Base-by-base conservation (phyloP, 2,329 filamentous ascomycete genomes). In the Sporothrix euskadiensis region DNA sequence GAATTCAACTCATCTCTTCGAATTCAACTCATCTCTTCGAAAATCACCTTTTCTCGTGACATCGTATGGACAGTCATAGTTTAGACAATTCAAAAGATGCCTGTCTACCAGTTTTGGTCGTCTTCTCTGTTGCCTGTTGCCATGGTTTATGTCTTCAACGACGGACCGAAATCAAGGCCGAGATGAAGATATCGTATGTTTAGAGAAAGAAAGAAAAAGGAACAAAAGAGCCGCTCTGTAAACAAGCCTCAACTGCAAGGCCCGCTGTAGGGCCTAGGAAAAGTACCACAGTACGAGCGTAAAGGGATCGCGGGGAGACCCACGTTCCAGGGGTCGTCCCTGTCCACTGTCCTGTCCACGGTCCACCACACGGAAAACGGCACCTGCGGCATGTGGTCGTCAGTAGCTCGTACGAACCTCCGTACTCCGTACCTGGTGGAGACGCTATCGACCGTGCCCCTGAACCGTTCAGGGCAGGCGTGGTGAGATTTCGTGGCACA, bases 401-500 rank as follows among this genome's bases (percentile, higher is more conserved):
- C 12, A n/a, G 26, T 26, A 26, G n/a, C n/a, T 26, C 26, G 26
- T 26, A 26, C 26, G 26, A 26, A 26, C 26, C 26, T 26, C 26
- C 26, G 26, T 26, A 26, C 26, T 26, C 26, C 26, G 26, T 26
- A 26, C 26, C 22, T 10, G 19, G 3, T 35, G 56, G 56, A 19
- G 56, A 30, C 56, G 30, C 56, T 35, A 32, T 26, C 19, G 22
- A 14, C 35, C 9, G 59, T 65, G 59, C 59, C 59, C 59, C 59
- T 65, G 59, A 65, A 19, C 59, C 59, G 35, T 65, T 35, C 35
- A 44, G 59, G 30, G 59, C 52, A 9, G 9, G 52, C 32, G 32
- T 32, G 19, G 57, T 61, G 57, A 61, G 57, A 61, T 61, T 61
- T n/a, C 49, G 49, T 54, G 19, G 19, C 49, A 54, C 49, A 54